Evolutionary conservation across 2,329 filamentous ascomycete species (phyloP), one percentile per base, ranked within the genome.

Genomic region (Emydomyces testavorans): DNA sequence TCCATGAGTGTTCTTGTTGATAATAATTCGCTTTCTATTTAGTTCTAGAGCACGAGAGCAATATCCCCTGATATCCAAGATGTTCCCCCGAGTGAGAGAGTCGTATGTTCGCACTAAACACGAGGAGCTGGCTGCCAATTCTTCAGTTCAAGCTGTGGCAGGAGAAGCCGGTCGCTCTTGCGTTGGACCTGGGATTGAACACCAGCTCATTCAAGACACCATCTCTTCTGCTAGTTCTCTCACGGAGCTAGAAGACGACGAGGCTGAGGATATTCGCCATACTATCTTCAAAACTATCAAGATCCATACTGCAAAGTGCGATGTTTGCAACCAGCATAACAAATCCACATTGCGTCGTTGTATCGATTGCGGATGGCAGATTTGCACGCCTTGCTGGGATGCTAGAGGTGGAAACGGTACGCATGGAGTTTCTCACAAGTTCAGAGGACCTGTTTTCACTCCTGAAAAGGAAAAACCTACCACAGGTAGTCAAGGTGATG

Each of bases 301-400:
- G 4, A 60, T 62, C 6, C 60, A 62, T 47, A 67, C 64, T 0
- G 64, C 62, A 0, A 65, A 65, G 49, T 68, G 65, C 43, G 65
- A 68, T 43, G 31, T 60, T 2, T 68, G 65, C 54, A 59, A 62
- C 31, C 40, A 44, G 1, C 58, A 63, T 35, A 67, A 67, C 44
- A 54, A 38, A n/a, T 38, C 50, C 1, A 62, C 57, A 1, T 58
- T 67, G 52, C 55, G 54, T 20, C 62, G 63, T 10, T 68, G 65
- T 43, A 47, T 29, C 4, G 50, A 50, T 2, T 68, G 65, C 40
- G 58, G 57, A 6, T 64, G 58, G 60, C 64, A 67, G 29, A 58
- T 59, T 10, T 68, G 65, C 47, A 57, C 58, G n/a, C 43, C 49
- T 1, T 68, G 65, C 44, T 59, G 56, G 54, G 26, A 39, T 15